Base-by-base conservation (phyloP, 2,329 filamentous ascomycete species). In the Calonectria pteridis region DNA sequence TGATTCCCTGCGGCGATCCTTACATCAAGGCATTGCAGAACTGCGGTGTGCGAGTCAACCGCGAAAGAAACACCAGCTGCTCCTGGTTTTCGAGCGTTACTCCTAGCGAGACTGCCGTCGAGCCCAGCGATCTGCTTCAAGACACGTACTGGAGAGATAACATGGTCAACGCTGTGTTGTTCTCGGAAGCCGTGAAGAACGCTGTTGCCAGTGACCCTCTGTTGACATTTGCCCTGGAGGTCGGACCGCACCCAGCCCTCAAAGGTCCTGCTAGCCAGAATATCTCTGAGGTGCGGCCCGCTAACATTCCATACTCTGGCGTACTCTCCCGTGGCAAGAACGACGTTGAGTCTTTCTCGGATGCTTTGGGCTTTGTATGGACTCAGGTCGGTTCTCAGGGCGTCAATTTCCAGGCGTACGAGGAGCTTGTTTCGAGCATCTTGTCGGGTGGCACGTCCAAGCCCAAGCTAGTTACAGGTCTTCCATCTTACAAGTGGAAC, bases 211-310 rank as follows among this genome's bases (percentile, higher is more conserved):
- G 46, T 13, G 31, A 37, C 11, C 74, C 0, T 71, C 58, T 13
- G 51, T 74, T 37, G 26, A 53, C 23, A 14, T 18, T 79, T 0
- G 74, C 75, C 11, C 35, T 84, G 6, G 88, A 89, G 75, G 76
- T 89, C 6, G 87, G 88, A 0, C 87, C 88, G 1, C 87, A 89
- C 75, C 84, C 87, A 1, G 87, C 86, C 0, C 83, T 89, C 6
- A 85, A 86, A 62, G 87, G 87, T 0, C 87, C 87, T 0, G 81
- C 86, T 53, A 85, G 85, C 69, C 85, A 88, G 79, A 87, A 87
- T 9, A 46, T 77, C 26, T 65, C 69, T 18, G 53, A 73, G 6
- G 55, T 58, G 2, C 49, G 49, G 1, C 46, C 53, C 3, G 29
- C 55, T 31, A 55, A 67, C 14, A 23, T 76, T 0, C 73, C 75